These are phyloP conservation scores for Solanum aculeatissimum DNA, from an alignment of 305 asterid genomes.

Conservation along the genomic window DNA sequence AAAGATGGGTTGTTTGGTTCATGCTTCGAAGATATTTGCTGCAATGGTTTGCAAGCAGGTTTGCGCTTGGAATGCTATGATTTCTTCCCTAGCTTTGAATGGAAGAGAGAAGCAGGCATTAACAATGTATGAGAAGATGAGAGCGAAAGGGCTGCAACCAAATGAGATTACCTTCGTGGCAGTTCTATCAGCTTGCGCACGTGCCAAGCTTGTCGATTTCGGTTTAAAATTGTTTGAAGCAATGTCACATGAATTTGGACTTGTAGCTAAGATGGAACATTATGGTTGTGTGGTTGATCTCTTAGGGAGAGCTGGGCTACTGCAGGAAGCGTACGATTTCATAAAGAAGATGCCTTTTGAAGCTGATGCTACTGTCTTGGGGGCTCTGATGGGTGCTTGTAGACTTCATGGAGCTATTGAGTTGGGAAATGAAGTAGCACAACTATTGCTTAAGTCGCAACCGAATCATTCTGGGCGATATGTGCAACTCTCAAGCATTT, in stretches of 20 bases:
- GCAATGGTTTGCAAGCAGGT: constrained; percentile 36
- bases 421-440: constrained; percentile 56
- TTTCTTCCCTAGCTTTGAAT: constrained; percentile 31
- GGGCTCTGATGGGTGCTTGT: constrained; percentile 82
- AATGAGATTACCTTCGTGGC: background rate
- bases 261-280: background rate
- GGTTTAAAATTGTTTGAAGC: background rate
- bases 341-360: constrained; percentile 55
- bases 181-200: background rate
- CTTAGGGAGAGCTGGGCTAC: constrained; percentile 62
- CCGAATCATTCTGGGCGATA: background rate
- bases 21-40: constrained; percentile 36
- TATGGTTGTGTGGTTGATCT: constrained; percentile 70
- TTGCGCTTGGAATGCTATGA: constrained; percentile 85
- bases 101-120: constrained; percentile 58
- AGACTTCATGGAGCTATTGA: constrained; percentile 59
- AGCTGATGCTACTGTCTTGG: constrained; percentile 54
- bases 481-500: constrained; percentile 44
- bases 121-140: constrained; percentile 38
- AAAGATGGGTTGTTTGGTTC: constrained; percentile 45
- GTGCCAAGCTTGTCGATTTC: background rate
- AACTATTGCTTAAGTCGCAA: background rate
- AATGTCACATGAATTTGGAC: background rate
- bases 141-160: background rate
- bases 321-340: constrained; percentile 52